Evolutionary conservation across 2,329 filamentous ascomycete species (phyloP).

Genomic region (Fusarium concolor): DNA sequence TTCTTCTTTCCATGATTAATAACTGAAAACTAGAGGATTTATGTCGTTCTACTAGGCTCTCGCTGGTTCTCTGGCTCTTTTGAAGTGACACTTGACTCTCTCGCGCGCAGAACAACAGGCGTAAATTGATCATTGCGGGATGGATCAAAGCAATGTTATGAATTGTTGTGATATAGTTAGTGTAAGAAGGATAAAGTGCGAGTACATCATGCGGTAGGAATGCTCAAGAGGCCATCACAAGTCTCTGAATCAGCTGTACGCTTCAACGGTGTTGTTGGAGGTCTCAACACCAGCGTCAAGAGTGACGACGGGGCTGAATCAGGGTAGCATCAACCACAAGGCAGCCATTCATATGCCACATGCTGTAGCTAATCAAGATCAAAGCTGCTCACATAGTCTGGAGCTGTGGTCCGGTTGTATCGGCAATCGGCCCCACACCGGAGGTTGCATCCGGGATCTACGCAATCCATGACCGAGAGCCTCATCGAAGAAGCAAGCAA

Average conservation of each 20-base stretch:
- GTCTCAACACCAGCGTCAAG: background rate
- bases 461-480: slow-evolving; percentile 23
- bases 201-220: too few relatives aligned
- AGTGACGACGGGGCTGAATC: background rate
- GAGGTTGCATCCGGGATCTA: slow-evolving; percentile 34
- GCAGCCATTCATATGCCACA: background rate
- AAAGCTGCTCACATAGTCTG: slow-evolving; percentile 1
- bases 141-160: background rate
- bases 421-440: slow-evolving; percentile 29
- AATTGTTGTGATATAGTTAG: background rate
- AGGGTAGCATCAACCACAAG: background rate
- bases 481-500: slow-evolving; percentile 9
- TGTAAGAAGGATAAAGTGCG: background rate
- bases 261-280: background rate
- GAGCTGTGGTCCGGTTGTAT: slow-evolving; percentile 9
- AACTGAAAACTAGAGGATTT: background rate
- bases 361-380: background rate
- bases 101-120: background rate
- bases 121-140: background rate
- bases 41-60: background rate
- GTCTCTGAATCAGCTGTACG: background rate
- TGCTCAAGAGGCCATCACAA: background rate
- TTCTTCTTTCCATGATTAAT: background rate
- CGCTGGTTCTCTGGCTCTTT: background rate
- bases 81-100: background rate